Evolutionary conservation across 2,329 filamentous ascomycete genomes (phyloP), one percentile per base, ranked within the genome.

Genomic region (Raffaelea deltoideospora): DNA sequence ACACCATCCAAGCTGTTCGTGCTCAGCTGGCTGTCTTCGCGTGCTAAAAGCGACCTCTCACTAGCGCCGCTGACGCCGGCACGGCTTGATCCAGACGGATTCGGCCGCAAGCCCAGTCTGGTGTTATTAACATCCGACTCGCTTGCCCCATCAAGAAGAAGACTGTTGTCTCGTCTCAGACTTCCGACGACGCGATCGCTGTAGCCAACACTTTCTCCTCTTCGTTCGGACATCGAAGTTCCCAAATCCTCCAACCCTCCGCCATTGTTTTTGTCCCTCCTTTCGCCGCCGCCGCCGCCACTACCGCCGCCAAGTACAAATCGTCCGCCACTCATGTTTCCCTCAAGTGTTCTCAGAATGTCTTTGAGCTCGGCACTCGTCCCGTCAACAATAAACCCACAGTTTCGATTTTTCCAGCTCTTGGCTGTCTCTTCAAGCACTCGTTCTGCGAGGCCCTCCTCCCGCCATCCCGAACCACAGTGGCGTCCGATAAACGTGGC

Each of bases 391-490:
- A 98, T 93, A 37, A 94, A 82, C 18, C 83, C 83, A 1, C 85
- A 85, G 52, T 83, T 86, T 41, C 79, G 69, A 46, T 79, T 83
- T 62, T 95, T 96, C 92, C 90, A 98, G 47, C 73, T 72, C 55
- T 82, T 80, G 1, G 90, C 87, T 8, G 87, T 75, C 56, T 96
- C 90, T 50, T 98, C 90, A 26, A 98, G 61, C 11, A 95, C 84
- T 46, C 79, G 79, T 56, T 98, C 92, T 3, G 87, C 90, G 23
- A 95, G 64, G 0, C 92, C 88, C 54, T 93, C 86, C 60, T 96
- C 87, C 49, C 88, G 75, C 90, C 90, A 98, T 76, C 78, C 85
- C 39, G 87, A 87, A 24, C 90, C 90, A 55, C 90, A 98, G 56
- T 94, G 81, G 47, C 83, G 79, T 10, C 90, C 92, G 37, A 98